Conservation (phyloP, 2,329 filamentous ascomycete species). For the Botrytis deweyae region DNA sequence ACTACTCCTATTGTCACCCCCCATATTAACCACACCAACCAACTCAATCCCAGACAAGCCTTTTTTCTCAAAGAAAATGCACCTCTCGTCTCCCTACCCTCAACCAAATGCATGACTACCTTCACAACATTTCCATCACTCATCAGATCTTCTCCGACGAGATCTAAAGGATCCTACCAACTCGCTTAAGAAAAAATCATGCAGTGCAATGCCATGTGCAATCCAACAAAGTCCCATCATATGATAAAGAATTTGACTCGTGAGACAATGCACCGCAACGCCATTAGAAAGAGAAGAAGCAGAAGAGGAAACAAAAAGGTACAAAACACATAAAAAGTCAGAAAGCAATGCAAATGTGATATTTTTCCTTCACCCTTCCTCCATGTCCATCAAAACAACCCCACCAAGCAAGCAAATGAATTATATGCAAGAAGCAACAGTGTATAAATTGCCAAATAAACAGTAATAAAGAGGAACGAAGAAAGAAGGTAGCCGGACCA, state of each 20-base stretch:
- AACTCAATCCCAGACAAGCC: neutral
- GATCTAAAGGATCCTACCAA: neutral
- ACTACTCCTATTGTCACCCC: neutral
- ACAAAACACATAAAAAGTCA: neutral
- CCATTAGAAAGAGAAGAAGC: neutral
- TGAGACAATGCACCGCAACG: constrained; percentile 1
- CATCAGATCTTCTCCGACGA: constrained; percentile 2
- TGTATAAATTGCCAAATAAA: constrained; percentile 12
- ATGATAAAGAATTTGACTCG: constrained; percentile 14
- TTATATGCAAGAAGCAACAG: constrained; percentile 16
- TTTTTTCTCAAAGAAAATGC: neutral
- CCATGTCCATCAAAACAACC: neutral
- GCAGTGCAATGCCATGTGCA: neutral
- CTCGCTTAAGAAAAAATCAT: neutral
- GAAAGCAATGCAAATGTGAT: constrained; percentile 7
- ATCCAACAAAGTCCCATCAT: constrained; percentile 15
- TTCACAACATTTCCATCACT: neutral
- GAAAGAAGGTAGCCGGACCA: constrained; percentile 3
- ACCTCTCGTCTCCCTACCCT: neutral
- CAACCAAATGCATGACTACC: neutral
- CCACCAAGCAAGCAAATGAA: constrained; percentile 10
- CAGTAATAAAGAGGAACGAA: neutral
- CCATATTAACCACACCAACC: neutral
- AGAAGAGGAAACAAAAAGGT: neutral
- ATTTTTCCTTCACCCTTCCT: neutral